Percentiles rank a stretch among this genome's conserved stretches.
Evolutionary conservation across 1,139 yeast genomes (phyloP).

Genomic region (Hyphopichia fennica): DNA sequence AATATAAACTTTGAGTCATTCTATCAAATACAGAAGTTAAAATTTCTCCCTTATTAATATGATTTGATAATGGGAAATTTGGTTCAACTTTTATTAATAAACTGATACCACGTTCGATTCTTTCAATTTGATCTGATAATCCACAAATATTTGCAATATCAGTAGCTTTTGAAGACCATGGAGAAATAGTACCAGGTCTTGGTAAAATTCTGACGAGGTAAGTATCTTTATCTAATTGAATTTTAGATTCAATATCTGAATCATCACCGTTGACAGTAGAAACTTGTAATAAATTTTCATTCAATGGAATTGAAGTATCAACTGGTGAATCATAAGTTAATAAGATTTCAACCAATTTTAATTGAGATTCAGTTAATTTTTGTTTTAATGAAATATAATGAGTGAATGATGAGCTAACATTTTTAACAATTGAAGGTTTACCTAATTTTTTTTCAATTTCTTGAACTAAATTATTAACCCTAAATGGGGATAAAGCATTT

Average conservation of each 20-base stretch:
- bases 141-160: constrained; percentile 92
- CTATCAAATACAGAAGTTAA: constrained; percentile 82
- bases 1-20: constrained; percentile 82
- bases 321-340: constrained; percentile 74
- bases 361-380: constrained; percentile 34
- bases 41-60: constrained; percentile 42
- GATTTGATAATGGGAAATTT: constrained; percentile 62
- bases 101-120: constrained; percentile 90
- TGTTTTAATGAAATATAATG: constrained; percentile 72
- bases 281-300: constrained; percentile 41
- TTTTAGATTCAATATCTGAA: constrained; percentile 12
- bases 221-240: constrained; percentile 46
- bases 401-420: constrained; percentile 71
- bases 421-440: constrained; percentile 59
- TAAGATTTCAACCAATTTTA: constrained; percentile 57
- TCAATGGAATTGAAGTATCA: constrained; percentile 52
- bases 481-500: constrained; percentile 81
- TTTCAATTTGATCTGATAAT: constrained; percentile 61
- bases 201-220: constrained; percentile 79
- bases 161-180: constrained; percentile 99
- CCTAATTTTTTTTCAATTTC: constrained; percentile 72
- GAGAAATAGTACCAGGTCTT: constrained; percentile 94
- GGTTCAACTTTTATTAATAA: constrained; percentile 67
- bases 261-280: constrained; percentile 34
- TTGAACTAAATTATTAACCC: constrained; percentile 70